Evolutionary conservation across 768 basidiomycete genomes (phyloP), one percentile per base, ranked within the genome.

Genomic region (Leccinum subgranulosum): DNA sequence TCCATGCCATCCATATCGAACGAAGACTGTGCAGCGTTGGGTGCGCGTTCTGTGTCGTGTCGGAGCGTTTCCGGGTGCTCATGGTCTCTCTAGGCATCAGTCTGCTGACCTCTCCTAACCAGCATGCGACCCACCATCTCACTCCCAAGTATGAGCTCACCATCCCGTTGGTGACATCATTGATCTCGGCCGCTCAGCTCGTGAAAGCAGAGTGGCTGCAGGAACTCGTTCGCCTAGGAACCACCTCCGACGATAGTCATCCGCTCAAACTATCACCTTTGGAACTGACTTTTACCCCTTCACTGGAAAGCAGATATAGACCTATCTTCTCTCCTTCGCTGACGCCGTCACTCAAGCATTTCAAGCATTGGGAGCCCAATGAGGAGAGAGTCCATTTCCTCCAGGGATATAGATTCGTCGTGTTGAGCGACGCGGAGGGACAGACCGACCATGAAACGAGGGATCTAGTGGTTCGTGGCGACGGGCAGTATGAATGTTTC

Each of bases 201-300:
- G 87, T 87, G 31, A 89, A 77, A 56, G 76, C 79, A 0, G 84
- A 86, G 49, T 92, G 90, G 90, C 70, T 91, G 25, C 69, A 71
- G 7, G 84, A 90, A 55, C 65, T 89, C 29, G 58, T 90, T 29
- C 77, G 79, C 2, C 73, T 84, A 0, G 84, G 84, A 8, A 70
- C 63, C 17, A 62, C 75, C 11, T 69, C 74, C 4, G 67, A 67
- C 4, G 68, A 72, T 14, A 59, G 66, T 2, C 70, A 80, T 39
- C 66, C 71, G 3, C 67, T 73, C 10, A 71, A 65, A 46, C 71
- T 69, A 8, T 28, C 73, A 0, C 61, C 69, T n/a, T 72, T 88
- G 8, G 86, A 88, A 64, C 68, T 78, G 19, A 64, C 70, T 0
- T 88, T 84, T 46, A 51, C 50, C 7, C 75, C 86, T 1, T 87